A percentile compares a stretch with the other conserved stretches of the same genome.
phyloP scores from a whole-genome alignment of 495 filamentous ascomycete genomes.

The Corynascus novoguineensis region DNA sequence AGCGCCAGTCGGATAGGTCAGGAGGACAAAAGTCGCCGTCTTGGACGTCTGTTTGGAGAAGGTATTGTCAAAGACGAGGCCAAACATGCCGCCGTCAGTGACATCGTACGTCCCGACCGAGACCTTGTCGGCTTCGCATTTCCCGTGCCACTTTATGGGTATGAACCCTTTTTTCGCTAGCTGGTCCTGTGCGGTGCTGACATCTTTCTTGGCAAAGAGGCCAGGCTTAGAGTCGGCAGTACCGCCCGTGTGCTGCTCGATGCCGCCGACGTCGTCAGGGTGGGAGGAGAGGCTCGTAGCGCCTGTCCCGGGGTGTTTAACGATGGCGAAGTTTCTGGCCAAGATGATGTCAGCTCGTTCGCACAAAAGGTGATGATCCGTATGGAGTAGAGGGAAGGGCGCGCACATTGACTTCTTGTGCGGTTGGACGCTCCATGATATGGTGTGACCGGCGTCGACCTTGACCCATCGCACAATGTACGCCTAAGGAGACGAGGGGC shows the following conservation, averaged over 20 bases:
- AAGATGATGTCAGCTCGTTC: background rate
- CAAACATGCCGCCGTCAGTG: slow-evolving; percentile 84
- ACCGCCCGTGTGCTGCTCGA: slow-evolving; percentile 43
- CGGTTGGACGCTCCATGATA: slow-evolving; percentile 95
- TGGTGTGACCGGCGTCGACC: slow-evolving; percentile 80
- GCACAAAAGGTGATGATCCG: background rate
- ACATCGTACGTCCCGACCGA: slow-evolving; percentile 86
- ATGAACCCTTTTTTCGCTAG: slow-evolving; percentile 80
- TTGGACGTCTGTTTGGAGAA: slow-evolving; percentile 95
- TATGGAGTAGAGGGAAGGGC: background rate
- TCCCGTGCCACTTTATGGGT: slow-evolving; percentile 81
- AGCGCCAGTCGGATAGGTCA: slow-evolving; percentile 82
- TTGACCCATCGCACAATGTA: slow-evolving; percentile 97
- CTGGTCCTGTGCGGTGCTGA: slow-evolving; percentile 69
- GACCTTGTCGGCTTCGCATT: slow-evolving; percentile 95
- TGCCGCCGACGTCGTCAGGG: slow-evolving; percentile 38
- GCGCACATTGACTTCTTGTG: slow-evolving; percentile 87
- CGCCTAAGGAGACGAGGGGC: slow-evolving; percentile 55
- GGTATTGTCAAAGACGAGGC: slow-evolving; percentile 95
- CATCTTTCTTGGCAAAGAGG: slow-evolving; percentile 44
- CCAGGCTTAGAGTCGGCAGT: slow-evolving; percentile 33
- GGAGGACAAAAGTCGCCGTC: slow-evolving; percentile 85
- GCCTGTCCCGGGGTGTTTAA: slow-evolving; percentile 83
- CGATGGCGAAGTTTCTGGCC: slow-evolving; percentile 85
- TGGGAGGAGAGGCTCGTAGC: slow-evolving; percentile 50